phyloP scores from a whole-genome alignment of 768 basidiomycete species.

The Cystobasidium ongulense region DNA sequence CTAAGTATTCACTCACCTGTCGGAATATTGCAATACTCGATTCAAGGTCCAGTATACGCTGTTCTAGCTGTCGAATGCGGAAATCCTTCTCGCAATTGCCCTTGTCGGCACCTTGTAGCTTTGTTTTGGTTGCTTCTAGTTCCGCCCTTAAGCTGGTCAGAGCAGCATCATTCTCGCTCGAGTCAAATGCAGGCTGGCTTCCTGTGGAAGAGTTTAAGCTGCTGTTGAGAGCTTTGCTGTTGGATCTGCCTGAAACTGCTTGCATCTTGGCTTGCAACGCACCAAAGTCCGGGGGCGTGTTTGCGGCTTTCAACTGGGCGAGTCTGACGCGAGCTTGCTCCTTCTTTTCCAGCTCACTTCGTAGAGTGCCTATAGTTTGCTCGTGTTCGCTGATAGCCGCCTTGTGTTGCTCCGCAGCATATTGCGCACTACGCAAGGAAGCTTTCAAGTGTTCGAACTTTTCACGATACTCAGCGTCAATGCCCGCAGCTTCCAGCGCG shows the following conservation, averaged over 20 bases:
- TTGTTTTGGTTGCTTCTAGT: background rate
- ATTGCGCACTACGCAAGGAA: background rate
- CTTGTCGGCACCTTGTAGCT: background rate
- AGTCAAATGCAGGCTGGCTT: background rate
- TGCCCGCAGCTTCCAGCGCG: background rate
- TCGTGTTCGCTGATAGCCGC: background rate
- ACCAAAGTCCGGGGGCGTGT: background rate
- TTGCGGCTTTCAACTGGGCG: background rate
- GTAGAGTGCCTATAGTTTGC: background rate
- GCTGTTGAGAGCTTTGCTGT: background rate
- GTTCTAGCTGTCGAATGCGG: constrained; percentile 12
- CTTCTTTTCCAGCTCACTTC: background rate
- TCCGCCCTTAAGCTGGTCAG: background rate
- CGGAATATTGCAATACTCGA: background rate
- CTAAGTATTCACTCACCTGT: background rate
- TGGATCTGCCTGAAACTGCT: background rate
- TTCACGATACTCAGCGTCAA: background rate
- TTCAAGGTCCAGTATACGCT: background rate
- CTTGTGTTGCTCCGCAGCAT: background rate
- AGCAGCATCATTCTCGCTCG: background rate
- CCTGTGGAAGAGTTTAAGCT: background rate
- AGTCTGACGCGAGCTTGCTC: background rate
- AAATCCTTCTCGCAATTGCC: constrained; percentile 1
- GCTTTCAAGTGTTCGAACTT: background rate
- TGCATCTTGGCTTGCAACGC: constrained; percentile 6